Evolutionary conservation across 768 basidiomycete species (phyloP).

Genomic region (Chalciporus pseudorubinellus): DNA sequence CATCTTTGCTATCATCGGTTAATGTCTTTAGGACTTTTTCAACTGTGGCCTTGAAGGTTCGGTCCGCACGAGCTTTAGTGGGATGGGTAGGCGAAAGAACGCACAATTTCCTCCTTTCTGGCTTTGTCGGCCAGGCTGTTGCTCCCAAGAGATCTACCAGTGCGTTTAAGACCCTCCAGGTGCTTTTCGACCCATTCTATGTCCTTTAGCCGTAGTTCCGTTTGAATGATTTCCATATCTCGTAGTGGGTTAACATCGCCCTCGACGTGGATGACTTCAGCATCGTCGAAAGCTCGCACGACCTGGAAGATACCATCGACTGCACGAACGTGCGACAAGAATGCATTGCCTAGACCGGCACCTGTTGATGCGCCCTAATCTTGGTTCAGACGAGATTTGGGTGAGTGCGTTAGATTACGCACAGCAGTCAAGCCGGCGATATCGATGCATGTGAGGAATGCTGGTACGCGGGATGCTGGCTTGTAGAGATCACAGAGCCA

Average conservation of each 20-base stretch:
- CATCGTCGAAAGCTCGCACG: slow-evolving; percentile 96
- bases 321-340: slow-evolving; percentile 95
- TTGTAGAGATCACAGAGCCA: slow-evolving; percentile 94
- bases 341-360: slow-evolving; percentile 95
- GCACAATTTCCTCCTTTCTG: slow-evolving; percentile 91
- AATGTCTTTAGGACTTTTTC: slow-evolving; percentile 83
- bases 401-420: slow-evolving; percentile 27
- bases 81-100: slow-evolving; percentile 22
- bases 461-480: slow-evolving; percentile 82
- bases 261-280: slow-evolving; percentile 99
- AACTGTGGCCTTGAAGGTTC: slow-evolving; percentile 59
- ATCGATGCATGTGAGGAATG: slow-evolving; percentile 96
- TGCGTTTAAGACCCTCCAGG: slow-evolving; percentile 74
- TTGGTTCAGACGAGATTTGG: slow-evolving; percentile 17
- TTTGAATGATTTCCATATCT: slow-evolving; percentile 97
- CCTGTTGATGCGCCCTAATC: slow-evolving; percentile 91
- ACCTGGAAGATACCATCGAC: slow-evolving; percentile 99
- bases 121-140: slow-evolving; percentile 88
- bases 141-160: slow-evolving; percentile 67
- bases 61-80: slow-evolving; percentile 12
- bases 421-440: slow-evolving; percentile 97
- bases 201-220: slow-evolving; percentile 92
- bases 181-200: slow-evolving; percentile 98
- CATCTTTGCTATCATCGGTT: slow-evolving; percentile 80
- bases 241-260: slow-evolving; percentile 94